A percentile compares a stretch with the other conserved stretches of the same genome.
Conservation (phyloP, 768 basidiomycete genomes). For the Boletales sp. region DNA sequence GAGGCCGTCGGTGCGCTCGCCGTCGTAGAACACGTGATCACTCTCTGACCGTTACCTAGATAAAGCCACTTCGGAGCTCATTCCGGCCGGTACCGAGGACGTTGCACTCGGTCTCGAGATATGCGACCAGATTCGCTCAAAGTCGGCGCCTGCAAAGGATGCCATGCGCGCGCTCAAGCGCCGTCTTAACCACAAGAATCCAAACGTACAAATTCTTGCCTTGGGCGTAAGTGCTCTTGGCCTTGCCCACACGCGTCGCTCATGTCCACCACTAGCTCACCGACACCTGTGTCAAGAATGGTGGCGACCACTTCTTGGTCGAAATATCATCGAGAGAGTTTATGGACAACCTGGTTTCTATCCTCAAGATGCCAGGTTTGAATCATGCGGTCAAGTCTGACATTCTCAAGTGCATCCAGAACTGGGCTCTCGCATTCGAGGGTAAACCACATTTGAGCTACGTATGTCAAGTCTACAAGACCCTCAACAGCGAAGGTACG, state of each 20-base stretch:
- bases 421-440: slow-evolving; percentile 90
- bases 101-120: slow-evolving; percentile 93
- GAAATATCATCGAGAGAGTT: slow-evolving; percentile 89
- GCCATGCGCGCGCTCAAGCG: slow-evolving; percentile 88
- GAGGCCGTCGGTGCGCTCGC: slow-evolving; percentile 67
- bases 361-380: slow-evolving; percentile 72
- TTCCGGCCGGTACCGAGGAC: slow-evolving; percentile 81
- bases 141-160: slow-evolving; percentile 78
- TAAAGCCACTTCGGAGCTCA: slow-evolving; percentile 89
- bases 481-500: slow-evolving; percentile 70
- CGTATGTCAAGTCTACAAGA: slow-evolving; percentile 76
- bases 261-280: slow-evolving; percentile 54
- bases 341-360: slow-evolving; percentile 88
- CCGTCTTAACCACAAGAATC: slow-evolving; percentile 89
- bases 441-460: slow-evolving; percentile 72
- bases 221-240: slow-evolving; percentile 57
- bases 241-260: neutral
- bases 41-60: slow-evolving; percentile 48
- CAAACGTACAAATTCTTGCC: slow-evolving; percentile 89
- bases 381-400: slow-evolving; percentile 82
- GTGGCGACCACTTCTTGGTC: slow-evolving; percentile 83
- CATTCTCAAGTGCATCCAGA: slow-evolving; percentile 80
- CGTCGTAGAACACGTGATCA: slow-evolving; percentile 7
- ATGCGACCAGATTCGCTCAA: slow-evolving; percentile 94
- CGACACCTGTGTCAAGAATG: slow-evolving; percentile 95